A percentile compares a stretch with the other conserved stretches of the same genome.
These are phyloP conservation scores for Gynochthodes officinalis DNA, from an alignment of 257 asterid species.

Conservation along the genomic window DNA sequence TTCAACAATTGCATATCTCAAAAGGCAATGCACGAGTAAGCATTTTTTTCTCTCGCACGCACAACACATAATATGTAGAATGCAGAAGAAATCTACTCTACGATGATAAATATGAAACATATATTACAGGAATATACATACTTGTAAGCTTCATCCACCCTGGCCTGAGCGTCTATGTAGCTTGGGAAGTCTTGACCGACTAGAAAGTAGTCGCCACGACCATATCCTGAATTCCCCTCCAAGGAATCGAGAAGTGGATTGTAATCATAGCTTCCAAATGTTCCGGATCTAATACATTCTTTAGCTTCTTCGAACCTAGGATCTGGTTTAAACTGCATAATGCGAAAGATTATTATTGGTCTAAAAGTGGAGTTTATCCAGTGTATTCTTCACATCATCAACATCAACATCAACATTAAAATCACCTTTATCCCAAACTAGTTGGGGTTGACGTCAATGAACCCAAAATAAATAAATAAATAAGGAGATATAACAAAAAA, in stretches of 20 bases:
- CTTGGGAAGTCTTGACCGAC: conserved; percentile 87
- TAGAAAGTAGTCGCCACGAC: conserved; percentile 94
- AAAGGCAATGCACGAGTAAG: neutral
- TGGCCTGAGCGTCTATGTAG: conserved; percentile 87
- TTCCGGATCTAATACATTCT: conserved; percentile 81
- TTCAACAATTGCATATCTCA: neutral
- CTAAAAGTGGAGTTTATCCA: neutral
- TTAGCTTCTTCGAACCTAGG: conserved; percentile 97
- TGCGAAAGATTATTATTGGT: conserved; percentile 9
- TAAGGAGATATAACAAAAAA: too few species aligned
- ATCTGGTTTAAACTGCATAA: conserved; percentile 82
- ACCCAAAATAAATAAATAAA: too few species aligned
- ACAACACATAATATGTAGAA: too few species aligned
- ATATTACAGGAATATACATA: conserved; percentile 29
- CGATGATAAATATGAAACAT: neutral
- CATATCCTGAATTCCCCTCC: conserved; percentile 90
- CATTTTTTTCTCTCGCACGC: too few species aligned
- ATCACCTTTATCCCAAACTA: too few species aligned
- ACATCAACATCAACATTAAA: too few species aligned
- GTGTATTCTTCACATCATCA: neutral
- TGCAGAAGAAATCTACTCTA: neutral
- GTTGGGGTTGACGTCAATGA: too few species aligned
- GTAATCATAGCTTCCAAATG: conserved; percentile 93
- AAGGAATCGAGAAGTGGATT: conserved; percentile 93
- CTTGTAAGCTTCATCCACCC: conserved; percentile 94